These are phyloP conservation scores for Fremontodendron californicum DNA, from an alignment of 345 rosid genomes.

Conservation along the genomic window DNA sequence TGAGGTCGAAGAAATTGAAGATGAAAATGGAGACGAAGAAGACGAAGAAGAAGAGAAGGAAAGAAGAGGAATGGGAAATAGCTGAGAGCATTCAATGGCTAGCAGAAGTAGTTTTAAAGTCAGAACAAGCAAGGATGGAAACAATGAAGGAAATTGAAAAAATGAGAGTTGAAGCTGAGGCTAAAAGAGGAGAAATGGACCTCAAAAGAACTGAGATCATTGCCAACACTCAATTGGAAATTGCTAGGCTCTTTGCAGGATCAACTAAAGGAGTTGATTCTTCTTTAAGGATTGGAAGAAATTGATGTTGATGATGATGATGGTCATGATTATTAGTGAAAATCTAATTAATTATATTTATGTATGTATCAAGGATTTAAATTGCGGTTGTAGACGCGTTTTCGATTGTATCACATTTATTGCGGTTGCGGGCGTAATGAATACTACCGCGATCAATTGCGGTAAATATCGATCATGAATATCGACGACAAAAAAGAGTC, in stretches of 20 bases:
- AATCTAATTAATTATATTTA: slow-evolving; percentile 3
- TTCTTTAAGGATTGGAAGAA: slow-evolving; percentile 82
- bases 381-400: no score
- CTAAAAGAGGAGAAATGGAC: slow-evolving; percentile 82
- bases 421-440: no score
- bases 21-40: slow-evolving; percentile 29
- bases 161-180: slow-evolving; percentile 87
- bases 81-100: slow-evolving; percentile 80
- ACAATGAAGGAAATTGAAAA: slow-evolving; percentile 84
- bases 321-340: neutral
- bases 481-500: no score
- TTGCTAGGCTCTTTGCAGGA: slow-evolving; percentile 76
- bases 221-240: slow-evolving; percentile 84
- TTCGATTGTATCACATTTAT: no score
- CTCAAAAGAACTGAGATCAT: slow-evolving; percentile 86
- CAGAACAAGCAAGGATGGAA: slow-evolving; percentile 86
- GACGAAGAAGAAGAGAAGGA: slow-evolving; percentile 36
- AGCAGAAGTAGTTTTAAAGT: slow-evolving; percentile 78
- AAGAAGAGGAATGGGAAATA: slow-evolving; percentile 55
- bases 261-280: slow-evolving; percentile 61
- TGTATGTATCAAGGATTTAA: no score
- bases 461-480: no score
- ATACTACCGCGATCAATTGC: no score
- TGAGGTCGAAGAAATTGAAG: slow-evolving; percentile 38
- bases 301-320: no score